These are phyloP conservation scores for Erysimum cheiri DNA, from an alignment of 441 rosid species.

Conservation along the genomic window DNA sequence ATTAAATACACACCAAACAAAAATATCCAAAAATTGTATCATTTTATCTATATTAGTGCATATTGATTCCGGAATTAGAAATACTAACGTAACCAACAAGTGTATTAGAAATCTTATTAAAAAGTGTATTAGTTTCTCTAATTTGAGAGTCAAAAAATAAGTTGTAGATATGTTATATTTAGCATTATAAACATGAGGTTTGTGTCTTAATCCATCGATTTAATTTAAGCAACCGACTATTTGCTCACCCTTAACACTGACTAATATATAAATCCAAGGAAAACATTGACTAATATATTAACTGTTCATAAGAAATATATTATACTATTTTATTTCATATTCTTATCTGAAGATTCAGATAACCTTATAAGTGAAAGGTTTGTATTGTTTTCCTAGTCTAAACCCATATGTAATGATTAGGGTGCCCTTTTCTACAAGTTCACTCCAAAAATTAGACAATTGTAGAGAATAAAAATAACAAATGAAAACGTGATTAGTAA, in stretches of 20 bases:
- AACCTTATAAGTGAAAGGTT: conserved; percentile 26
- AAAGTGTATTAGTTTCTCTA: not conserved
- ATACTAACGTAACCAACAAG: conserved; percentile 2
- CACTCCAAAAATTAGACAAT: conserved; percentile 36
- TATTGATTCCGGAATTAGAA: not conserved
- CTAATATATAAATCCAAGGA: conserved; percentile 1
- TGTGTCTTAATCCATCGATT: conserved; percentile 7
- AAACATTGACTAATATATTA: conserved; percentile 8
- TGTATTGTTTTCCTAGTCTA: conserved; percentile 17
- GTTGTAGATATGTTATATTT: not conserved
- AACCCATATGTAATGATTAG: conserved; percentile 39
- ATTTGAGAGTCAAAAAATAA: not conserved
- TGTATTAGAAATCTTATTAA: not conserved
- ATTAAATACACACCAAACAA: conserved; percentile 9
- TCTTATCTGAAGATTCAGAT: conserved; percentile 33
- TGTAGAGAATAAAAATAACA: conserved; percentile 1
- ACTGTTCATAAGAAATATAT: not conserved
- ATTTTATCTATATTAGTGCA: not conserved
- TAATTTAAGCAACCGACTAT: not conserved
- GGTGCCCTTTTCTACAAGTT: conserved; percentile 41
- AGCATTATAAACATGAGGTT: conserved; percentile 18
- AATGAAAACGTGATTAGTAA: conserved; percentile 42
- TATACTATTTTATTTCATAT: not conserved
- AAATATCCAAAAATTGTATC: not conserved
- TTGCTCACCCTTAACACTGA: conserved; percentile 10